These are phyloP conservation scores for Suhomyces coccinellae DNA, from an alignment of 1,139 yeast genomes.

Conservation along the genomic window DNA sequence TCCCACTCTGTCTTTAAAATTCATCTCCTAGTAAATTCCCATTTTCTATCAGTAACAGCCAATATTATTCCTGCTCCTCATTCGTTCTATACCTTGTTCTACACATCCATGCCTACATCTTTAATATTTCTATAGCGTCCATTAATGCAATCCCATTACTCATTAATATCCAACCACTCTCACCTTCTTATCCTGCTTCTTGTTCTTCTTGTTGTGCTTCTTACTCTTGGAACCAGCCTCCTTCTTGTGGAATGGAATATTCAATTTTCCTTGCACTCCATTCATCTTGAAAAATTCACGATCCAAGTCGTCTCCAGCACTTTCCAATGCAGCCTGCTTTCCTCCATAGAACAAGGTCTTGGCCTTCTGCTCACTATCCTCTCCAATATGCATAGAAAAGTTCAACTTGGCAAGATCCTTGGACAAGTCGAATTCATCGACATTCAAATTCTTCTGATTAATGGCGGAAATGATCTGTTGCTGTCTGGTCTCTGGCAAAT, in stretches of 20 bases:
- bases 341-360: conserved; percentile 68
- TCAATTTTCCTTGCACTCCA: conserved; percentile 60
- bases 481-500: conserved; percentile 70
- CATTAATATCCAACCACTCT: conserved; percentile 43
- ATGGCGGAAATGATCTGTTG: conserved; percentile 69
- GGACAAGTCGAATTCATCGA: conserved; percentile 60
- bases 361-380: conserved; percentile 29
- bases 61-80: no score
- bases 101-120: no score
- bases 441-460: conserved; percentile 49
- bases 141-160: conserved; percentile 7
- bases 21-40: no score
- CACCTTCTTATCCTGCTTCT: conserved; percentile 56
- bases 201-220: conserved; percentile 79
- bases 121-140: background rate
- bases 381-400: conserved; percentile 73
- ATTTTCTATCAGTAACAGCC: no score
- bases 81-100: no score
- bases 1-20: no score
- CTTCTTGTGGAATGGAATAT: conserved; percentile 71
- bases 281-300: conserved; percentile 77
- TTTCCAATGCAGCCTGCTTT: conserved; percentile 73
- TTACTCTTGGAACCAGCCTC: conserved; percentile 34
- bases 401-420: conserved; percentile 70
- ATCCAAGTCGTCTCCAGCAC: conserved; percentile 79